Evolutionary conservation across 2,329 filamentous ascomycete species (phyloP).

Genomic region (Penicillium sp.): DNA sequence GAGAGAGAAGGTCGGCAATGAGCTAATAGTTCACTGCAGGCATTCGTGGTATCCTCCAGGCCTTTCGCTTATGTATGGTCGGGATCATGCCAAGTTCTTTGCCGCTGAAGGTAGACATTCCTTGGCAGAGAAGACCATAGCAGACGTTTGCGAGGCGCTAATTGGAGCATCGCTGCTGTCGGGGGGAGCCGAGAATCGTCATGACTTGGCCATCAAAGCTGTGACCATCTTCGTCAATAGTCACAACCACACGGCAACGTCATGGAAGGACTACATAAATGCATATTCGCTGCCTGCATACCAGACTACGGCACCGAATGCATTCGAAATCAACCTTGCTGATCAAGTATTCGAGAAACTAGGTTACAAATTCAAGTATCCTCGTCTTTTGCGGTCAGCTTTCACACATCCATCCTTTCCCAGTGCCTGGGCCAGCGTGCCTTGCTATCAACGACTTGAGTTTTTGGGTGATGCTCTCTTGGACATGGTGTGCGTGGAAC

Average conservation of each 20-base stretch:
- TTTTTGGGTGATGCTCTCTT: slow-evolving; percentile 87
- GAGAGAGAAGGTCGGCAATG: background rate
- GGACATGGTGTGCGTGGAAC: slow-evolving; percentile 79
- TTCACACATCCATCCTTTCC: slow-evolving; percentile 86
- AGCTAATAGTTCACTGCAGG: slow-evolving; percentile 33
- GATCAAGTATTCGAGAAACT: slow-evolving; percentile 56
- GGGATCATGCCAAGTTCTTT: slow-evolving; percentile 53
- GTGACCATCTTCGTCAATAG: slow-evolving; percentile 61
- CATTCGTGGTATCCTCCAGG: slow-evolving; percentile 86
- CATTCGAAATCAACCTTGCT: slow-evolving; percentile 65
- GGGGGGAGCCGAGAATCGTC: slow-evolving; percentile 48
- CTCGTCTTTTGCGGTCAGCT: slow-evolving; percentile 73
- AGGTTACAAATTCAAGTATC: slow-evolving; percentile 66
- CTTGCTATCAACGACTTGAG: slow-evolving; percentile 85
- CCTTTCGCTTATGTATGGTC: slow-evolving; percentile 69
- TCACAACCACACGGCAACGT: slow-evolving; percentile 64
- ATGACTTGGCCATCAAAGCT: slow-evolving; percentile 59
- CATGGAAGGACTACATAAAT: slow-evolving; percentile 69
- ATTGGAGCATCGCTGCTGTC: slow-evolving; percentile 77
- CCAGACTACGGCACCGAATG: slow-evolving; percentile 60
- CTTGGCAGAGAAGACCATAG: slow-evolving; percentile 83
- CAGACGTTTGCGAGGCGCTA: slow-evolving; percentile 89
- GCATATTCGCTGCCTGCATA: slow-evolving; percentile 68
- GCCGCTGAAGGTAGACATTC: slow-evolving; percentile 52
- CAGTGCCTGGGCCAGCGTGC: slow-evolving; percentile 69